Percentiles rank a stretch among this genome's conserved stretches.
Conservation (phyloP, 2,329 filamentous ascomycete genomes). For the Cadophora gregata region DNA sequence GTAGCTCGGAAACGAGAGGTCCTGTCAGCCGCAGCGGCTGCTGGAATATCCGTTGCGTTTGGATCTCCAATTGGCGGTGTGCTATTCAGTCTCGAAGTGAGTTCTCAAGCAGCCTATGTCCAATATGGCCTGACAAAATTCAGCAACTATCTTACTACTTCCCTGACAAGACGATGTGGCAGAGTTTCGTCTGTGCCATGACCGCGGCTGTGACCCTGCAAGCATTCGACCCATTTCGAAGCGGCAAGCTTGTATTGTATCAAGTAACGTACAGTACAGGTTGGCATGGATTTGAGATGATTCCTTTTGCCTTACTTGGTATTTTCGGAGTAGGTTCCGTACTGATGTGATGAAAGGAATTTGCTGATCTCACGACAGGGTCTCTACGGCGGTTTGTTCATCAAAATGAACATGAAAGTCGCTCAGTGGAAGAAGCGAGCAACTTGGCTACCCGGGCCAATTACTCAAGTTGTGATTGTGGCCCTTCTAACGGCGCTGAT, state of each 20-base stretch:
- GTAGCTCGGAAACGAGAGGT: conserved; percentile 90
- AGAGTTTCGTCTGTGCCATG: conserved; percentile 99
- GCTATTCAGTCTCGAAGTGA: conserved; percentile 88
- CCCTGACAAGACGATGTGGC: conserved; percentile 99
- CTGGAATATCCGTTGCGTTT: conserved; percentile 65
- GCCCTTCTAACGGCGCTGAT: conserved; percentile 83
- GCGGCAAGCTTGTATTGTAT: conserved; percentile 93
- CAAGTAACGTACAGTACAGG: conserved; percentile 91
- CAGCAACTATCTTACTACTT: conserved; percentile 97
- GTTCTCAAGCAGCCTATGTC: conserved; percentile 20
- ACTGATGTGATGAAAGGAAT: background rate
- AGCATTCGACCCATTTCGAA: conserved; percentile 91
- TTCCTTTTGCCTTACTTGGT: conserved; percentile 86
- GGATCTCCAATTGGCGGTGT: conserved; percentile 84
- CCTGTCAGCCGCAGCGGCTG: conserved; percentile 83
- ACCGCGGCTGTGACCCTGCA: conserved; percentile 95
- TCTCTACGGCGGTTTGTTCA: conserved; percentile 93
- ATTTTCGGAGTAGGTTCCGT: conserved; percentile 68
- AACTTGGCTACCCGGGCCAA: conserved; percentile 71
- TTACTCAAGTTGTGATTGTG: conserved; percentile 80
- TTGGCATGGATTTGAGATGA: conserved; percentile 93
- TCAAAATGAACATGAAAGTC: conserved; percentile 89
- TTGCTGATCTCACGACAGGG: conserved; percentile 56
- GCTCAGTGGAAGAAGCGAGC: conserved; percentile 77
- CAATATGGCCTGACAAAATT: conserved; percentile 25